Evolutionary conservation across 768 basidiomycete species (phyloP), one percentile per base, ranked within the genome.

Genomic region (Brasilioporus rufonigricans): DNA sequence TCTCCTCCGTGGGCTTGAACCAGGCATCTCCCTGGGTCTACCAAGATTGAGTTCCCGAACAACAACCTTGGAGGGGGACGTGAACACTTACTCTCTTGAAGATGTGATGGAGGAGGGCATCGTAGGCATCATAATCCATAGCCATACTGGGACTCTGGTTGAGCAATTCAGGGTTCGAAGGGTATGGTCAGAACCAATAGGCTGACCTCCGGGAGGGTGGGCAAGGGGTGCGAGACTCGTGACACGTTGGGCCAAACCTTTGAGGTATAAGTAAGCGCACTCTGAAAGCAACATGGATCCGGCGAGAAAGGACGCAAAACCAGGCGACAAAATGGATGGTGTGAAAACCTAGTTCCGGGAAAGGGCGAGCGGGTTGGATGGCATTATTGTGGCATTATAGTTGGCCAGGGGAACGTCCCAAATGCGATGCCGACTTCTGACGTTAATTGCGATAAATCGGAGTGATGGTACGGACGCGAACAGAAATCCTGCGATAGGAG

Each of bases 1-100:
- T 91, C 71, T 92, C 89, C 62, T 89, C 86, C 0, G 88, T 82
- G 4, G 89, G 89, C 63, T 90, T 91, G 71, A 91, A 91, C 89
- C 89, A 91, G 8, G 89, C 85, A 55, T 90, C 88, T 3, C 85
- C 83, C 65, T 89, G 87, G 1, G 89, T 91, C 87, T 90, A 74
- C 23, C 10, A 16, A 45, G 18, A 43, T 9, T 52, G 44, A 61
- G 45, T 7, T 14, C 4, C 3, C 8, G 11, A 38, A 21, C 16
- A 48, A 55, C 36, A 16, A 48, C 36, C 10, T 29, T 18, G 27
- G 19, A 10, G n/a, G 48, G 48, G 19, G 44, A 52, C 0, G 32
- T 12, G 12, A 51, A 35, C 16, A 69, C 80, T 11, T 58, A 87
- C 88, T 53, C 84, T 82, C 66, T 80, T 85, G 75, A 90, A 91